phyloP scores from a whole-genome alignment of 139 green algal species.

The Spirogloea muscicola region DNA sequence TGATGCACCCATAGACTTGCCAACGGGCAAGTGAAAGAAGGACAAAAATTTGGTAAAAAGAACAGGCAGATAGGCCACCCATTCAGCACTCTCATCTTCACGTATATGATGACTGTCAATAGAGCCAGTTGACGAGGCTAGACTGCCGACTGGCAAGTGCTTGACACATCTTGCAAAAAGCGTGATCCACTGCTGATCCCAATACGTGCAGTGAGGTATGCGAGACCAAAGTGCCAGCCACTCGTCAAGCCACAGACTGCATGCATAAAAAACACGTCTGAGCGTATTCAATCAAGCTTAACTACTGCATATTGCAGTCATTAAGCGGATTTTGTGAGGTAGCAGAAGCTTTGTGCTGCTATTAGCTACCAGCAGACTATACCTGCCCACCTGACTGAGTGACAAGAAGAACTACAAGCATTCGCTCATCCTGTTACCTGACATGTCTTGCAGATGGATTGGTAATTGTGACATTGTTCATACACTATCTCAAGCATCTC shows the following conservation, averaged over 20 bases:
- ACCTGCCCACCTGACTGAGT: too few species aligned
- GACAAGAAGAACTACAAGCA: too few species aligned
- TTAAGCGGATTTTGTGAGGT: not conserved
- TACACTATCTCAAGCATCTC: not conserved
- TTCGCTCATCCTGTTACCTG: too few species aligned
- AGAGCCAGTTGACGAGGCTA: too few species aligned
- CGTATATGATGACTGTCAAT: too few species aligned
- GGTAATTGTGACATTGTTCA: not conserved
- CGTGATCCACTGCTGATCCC: conserved; percentile 22
- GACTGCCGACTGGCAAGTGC: conserved; percentile 2
- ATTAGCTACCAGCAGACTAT: too few species aligned
- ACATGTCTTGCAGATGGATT: too few species aligned
- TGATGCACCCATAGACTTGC: not conserved
- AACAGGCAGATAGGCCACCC: conserved; percentile 11
- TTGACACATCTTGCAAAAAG: conserved; percentile 27
- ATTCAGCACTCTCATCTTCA: too few species aligned
- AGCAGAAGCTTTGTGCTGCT: not conserved
- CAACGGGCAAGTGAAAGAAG: conserved; percentile 11
- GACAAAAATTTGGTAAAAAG: conserved; percentile 28
- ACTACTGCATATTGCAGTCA: too few species aligned
- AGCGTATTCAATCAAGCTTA: not conserved
- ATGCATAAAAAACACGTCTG: not conserved
- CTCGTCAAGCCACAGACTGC: conserved; percentile 28
- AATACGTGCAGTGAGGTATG: conserved; percentile 31
- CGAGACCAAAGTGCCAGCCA: conserved; percentile 18